A percentile compares a stretch with the other conserved stretches of the same genome.
Conservation (phyloP, 352 stramenopile genomes). For the Plasmopara muralis region DNA sequence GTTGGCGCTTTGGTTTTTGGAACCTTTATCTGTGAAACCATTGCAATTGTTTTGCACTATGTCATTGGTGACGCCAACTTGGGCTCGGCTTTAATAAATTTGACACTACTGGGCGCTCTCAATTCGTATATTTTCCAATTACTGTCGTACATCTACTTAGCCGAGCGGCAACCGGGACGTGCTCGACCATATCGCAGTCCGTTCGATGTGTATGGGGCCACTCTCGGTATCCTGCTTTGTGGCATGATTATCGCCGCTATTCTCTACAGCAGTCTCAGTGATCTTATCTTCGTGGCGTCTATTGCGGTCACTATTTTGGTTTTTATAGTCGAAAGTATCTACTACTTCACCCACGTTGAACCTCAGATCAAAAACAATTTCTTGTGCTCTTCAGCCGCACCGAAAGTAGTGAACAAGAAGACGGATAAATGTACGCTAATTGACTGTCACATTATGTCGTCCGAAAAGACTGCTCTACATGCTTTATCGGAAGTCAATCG, state of each 20-base stretch:
- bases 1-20: slow-evolving; percentile 42
- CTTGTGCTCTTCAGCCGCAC: no score
- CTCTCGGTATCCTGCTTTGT: slow-evolving; percentile 41
- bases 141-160: slow-evolving; percentile 46
- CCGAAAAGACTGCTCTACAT: no score
- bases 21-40: slow-evolving; percentile 26
- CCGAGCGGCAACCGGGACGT: slow-evolving; percentile 33
- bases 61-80: slow-evolving; percentile 49
- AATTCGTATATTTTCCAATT: slow-evolving; percentile 70
- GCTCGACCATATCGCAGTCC: slow-evolving; percentile 50
- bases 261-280: slow-evolving; percentile 45
- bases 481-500: no score
- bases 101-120: slow-evolving; percentile 36
- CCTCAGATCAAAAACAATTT: no score
- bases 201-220: slow-evolving; percentile 43
- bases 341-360: background rate
- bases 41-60: slow-evolving; percentile 53
- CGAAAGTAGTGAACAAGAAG: no score
- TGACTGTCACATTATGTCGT: no score
- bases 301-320: slow-evolving; percentile 36
- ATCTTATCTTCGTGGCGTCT: slow-evolving; percentile 26
- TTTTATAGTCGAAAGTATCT: slow-evolving; percentile 31
- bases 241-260: slow-evolving; percentile 44
- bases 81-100: slow-evolving; percentile 40
- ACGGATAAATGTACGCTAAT: no score